phyloP scores from a whole-genome alignment of 768 basidiomycete species.

The Mycena epipterygia region DNA sequence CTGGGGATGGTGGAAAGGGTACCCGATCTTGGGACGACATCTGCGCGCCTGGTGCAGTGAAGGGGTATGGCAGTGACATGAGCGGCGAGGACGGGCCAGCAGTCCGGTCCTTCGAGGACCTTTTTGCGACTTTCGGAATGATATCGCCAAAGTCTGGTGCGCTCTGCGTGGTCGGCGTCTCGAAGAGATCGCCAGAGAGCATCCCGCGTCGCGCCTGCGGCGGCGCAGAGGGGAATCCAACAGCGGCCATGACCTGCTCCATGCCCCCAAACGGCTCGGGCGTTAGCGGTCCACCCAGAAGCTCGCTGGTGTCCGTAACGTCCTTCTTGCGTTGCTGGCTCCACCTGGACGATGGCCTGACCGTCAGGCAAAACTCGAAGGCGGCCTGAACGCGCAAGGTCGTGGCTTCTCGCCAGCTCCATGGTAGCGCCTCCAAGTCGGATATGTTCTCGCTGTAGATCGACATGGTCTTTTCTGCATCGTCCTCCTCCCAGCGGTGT shows the following conservation, averaged over 20 bases:
- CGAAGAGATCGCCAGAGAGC: constrained; percentile 77
- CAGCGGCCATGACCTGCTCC: constrained; percentile 70
- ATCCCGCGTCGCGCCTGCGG: constrained; percentile 69
- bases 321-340: constrained; percentile 49
- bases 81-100: constrained; percentile 56
- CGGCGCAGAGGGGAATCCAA: constrained; percentile 65
- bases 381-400: constrained; percentile 81
- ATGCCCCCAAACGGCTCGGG: constrained; percentile 63
- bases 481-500: constrained; percentile 87
- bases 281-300: constrained; percentile 30
- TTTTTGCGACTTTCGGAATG: constrained; percentile 61
- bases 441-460: constrained; percentile 64
- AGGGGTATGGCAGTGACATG: constrained; percentile 77
- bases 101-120: constrained; percentile 60
- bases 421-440: constrained; percentile 70
- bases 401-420: constrained; percentile 85
- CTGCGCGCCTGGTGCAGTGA: constrained; percentile 71
- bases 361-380: constrained; percentile 81
- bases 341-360: constrained; percentile 51
- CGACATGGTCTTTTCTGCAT: constrained; percentile 70
- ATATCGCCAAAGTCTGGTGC: constrained; percentile 46
- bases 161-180: constrained; percentile 55
- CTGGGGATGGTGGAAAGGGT: constrained; percentile 81
- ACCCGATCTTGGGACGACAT: constrained; percentile 73
- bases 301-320: constrained; percentile 46